These are phyloP conservation scores for Ampelocalamus luodianensis DNA, from an alignment of 176 grass and related monocot species.

Conservation along the genomic window DNA sequence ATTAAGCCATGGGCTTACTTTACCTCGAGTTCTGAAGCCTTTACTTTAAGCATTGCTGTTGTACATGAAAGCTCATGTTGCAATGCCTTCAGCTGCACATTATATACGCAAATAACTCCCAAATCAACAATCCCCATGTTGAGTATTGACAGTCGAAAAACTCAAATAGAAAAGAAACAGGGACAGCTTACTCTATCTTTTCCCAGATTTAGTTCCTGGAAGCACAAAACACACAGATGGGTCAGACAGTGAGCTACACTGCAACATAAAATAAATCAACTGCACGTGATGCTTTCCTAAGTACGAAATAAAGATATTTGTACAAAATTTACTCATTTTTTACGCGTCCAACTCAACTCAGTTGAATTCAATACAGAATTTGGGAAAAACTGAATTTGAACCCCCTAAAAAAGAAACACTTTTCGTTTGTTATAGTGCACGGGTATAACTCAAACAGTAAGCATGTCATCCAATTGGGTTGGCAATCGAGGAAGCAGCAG, in stretches of 20 bases:
- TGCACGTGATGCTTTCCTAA: background rate
- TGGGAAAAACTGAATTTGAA: background rate
- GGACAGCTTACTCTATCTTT: conserved; percentile 61
- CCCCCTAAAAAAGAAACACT: background rate
- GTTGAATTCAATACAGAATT: background rate
- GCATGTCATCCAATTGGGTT: background rate
- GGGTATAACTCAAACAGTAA: background rate
- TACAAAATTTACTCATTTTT: background rate
- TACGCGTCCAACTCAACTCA: background rate
- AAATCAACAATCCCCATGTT: conserved; percentile 21
- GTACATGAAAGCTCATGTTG: conserved; percentile 70
- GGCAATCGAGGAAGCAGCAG: background rate
- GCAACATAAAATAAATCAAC: conserved; percentile 10
- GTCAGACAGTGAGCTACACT: background rate
- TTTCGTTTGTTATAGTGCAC: background rate
- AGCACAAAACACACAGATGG: conserved; percentile 37
- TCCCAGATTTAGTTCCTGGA: conserved; percentile 65
- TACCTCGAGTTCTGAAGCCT: conserved; percentile 60
- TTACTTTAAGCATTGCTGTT: background rate
- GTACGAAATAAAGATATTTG: background rate
- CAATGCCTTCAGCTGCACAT: conserved; percentile 59
- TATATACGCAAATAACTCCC: conserved; percentile 25
- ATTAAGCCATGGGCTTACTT: background rate
- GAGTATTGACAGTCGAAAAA: conserved; percentile 26
- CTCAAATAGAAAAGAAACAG: conserved; percentile 3